Evolutionary conservation across 768 basidiomycete genomes (phyloP).

Genomic region (Coprinopsis sp.): DNA sequence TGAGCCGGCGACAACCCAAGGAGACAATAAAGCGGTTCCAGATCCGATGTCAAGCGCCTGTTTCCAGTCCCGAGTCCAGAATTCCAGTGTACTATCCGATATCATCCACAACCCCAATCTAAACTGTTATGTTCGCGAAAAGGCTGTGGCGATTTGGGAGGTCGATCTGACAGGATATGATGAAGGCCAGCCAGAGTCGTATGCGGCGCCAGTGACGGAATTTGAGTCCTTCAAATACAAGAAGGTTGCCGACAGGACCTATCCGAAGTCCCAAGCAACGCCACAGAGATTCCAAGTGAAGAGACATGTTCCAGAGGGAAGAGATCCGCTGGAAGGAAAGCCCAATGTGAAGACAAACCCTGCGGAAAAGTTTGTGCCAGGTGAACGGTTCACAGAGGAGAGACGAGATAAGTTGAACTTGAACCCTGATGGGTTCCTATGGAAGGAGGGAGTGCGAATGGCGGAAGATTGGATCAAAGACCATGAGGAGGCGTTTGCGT

Average conservation of each 20-base stretch:
- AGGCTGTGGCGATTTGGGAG: neutral
- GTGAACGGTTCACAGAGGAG: constrained; percentile 18
- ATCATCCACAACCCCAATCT: neutral
- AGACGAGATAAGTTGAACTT: constrained; percentile 13
- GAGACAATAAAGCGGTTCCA: neutral
- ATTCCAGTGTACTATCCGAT: neutral
- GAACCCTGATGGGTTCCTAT: constrained; percentile 23
- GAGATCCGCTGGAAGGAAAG: constrained; percentile 9
- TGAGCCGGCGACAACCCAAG: constrained; percentile 7
- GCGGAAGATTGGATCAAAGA: constrained; percentile 27
- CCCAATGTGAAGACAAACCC: constrained; percentile 7
- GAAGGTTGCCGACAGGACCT: constrained; percentile 4
- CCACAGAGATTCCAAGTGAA: constrained; percentile 11
- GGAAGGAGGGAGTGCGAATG: constrained; percentile 25
- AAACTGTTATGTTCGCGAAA: neutral
- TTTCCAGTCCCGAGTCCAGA: neutral
- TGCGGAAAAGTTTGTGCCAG: constrained; percentile 11
- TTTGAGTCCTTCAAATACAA: constrained; percentile 6
- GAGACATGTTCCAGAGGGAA: constrained; percentile 7
- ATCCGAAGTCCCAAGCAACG: constrained; percentile 2
- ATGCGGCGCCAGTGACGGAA: neutral
- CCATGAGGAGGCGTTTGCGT: constrained; percentile 33
- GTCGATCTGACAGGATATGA: neutral
- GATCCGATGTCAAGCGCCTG: neutral
- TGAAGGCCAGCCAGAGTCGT: neutral